Evolutionary conservation across 805 yeast species (phyloP), one percentile per base, ranked within the genome.

Genomic region (Candida hispaniensis): DNA sequence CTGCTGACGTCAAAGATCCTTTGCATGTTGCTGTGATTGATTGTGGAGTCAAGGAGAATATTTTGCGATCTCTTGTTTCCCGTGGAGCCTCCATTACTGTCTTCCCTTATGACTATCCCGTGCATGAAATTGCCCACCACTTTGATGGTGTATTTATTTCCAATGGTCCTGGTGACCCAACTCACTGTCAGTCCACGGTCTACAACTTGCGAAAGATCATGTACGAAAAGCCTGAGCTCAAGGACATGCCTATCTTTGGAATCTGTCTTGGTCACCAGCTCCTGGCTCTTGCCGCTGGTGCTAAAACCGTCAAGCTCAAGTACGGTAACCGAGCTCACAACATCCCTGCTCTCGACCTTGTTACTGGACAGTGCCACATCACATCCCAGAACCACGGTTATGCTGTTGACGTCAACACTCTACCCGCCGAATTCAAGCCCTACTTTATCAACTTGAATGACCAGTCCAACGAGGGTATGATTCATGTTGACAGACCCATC

Each of bases 261-360:
- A 93, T 91, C 53, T 93, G 98, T 62, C 66, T 91, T 47, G 99
- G 99, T 26, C 98, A 91, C 63, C 99, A 93, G 65, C 69, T 91
- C 50, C 69, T 91, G 47, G 95, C 97, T 7, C 69, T 88, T 44
- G 98, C 98, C 9, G 70, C 85, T 10, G 98, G 97, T 40, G 97
- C 94, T 18, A 75, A 75, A 52, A 91, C 98, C 30, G 57, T 78
- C 52, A 91, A 93, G 63, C 68, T 91, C 70, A 86, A 83, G 61
- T 91, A 86, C 57, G 99, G 99, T 63, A 91, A 91, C 70, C 79
- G 98, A 63, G 99, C 96, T 16, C 98, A 93, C 64, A 91, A 91
- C 59, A 93, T 93, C 45, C 98, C 99, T 40, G 93, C 94, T 9
- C 69, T 86, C 55, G 94, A 88, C 57, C 59, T 86, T 49, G 65